Conservation (phyloP, 257 asterid species). For the Linaria vulgaris region DNA sequence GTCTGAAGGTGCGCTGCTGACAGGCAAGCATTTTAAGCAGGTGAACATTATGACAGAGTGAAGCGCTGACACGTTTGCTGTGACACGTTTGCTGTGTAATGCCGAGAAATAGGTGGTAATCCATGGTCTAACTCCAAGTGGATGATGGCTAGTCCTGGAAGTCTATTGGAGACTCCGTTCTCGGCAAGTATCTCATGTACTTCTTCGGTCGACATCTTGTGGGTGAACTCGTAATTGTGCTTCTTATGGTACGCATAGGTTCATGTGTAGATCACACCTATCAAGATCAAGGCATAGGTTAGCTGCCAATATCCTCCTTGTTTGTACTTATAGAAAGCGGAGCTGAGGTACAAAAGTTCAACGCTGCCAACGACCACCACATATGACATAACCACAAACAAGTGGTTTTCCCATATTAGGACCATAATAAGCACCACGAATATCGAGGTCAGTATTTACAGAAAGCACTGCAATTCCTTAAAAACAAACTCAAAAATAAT, state of each 20-base stretch:
- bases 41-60: conserved; percentile 53
- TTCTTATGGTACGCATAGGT: conserved; percentile 43
- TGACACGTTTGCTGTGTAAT: conserved; percentile 42
- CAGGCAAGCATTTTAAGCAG: conserved; percentile 49
- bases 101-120: conserved; percentile 65
- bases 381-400: conserved; percentile 34
- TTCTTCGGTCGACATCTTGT: conserved; percentile 44
- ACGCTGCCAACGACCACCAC: conserved; percentile 33
- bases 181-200: conserved; percentile 26
- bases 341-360: conserved; percentile 47
- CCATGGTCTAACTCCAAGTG: conserved; percentile 65
- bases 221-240: conserved; percentile 44
- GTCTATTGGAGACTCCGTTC: conserved; percentile 20
- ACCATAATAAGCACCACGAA: conserved; percentile 52
- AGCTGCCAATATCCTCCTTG: conserved; percentile 59
- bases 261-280: conserved; percentile 51
- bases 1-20: conserved; percentile 45
- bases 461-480: conserved; percentile 61
- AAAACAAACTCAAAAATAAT: background rate
- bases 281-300: conserved; percentile 38
- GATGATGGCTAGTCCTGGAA: conserved; percentile 56
- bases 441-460: conserved; percentile 48
- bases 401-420: conserved; percentile 61
- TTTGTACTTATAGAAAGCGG: conserved; percentile 53
- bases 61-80: conserved; percentile 41